phyloP scores from a whole-genome alignment of 208 protist genomes.

The Leishmania aethiopica region DNA sequence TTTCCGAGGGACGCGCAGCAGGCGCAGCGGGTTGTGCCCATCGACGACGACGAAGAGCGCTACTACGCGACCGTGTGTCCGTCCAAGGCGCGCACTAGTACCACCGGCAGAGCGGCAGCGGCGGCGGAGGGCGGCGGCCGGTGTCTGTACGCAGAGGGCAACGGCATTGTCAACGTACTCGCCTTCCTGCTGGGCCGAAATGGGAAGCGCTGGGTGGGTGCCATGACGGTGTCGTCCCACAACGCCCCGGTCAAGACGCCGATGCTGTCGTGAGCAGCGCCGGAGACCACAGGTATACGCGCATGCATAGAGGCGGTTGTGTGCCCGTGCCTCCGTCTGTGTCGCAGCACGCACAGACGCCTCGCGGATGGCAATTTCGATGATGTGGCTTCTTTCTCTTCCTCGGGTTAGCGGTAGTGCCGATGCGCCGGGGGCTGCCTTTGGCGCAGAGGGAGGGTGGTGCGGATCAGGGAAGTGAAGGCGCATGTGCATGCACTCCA shows the following conservation, averaged over 20 bases:
- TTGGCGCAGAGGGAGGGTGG: background rate
- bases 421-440: background rate
- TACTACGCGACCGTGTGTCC: conserved; percentile 46
- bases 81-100: conserved; percentile 22
- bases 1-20: conserved; percentile 41
- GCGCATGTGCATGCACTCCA: no score
- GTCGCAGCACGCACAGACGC: background rate
- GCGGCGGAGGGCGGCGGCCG: background rate
- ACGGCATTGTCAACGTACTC: conserved; percentile 49
- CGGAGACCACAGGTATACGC: background rate
- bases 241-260: conserved; percentile 53
- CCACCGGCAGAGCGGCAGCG: conserved; percentile 10
- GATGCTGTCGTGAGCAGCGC: conserved; percentile 28
- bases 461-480: no score
- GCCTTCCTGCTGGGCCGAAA: conserved; percentile 32
- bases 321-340: background rate
- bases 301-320: background rate
- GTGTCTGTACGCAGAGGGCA: conserved; percentile 59
- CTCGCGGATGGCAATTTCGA: background rate
- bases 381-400: no score
- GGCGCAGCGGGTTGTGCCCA: conserved; percentile 23
- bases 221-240: conserved; percentile 59
- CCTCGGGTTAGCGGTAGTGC: no score
- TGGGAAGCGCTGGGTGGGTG: conserved; percentile 44
- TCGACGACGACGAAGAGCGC: conserved; percentile 39